Evolutionary conservation across 768 basidiomycete genomes (phyloP).

Genomic region (Filobasidium floriforme): DNA sequence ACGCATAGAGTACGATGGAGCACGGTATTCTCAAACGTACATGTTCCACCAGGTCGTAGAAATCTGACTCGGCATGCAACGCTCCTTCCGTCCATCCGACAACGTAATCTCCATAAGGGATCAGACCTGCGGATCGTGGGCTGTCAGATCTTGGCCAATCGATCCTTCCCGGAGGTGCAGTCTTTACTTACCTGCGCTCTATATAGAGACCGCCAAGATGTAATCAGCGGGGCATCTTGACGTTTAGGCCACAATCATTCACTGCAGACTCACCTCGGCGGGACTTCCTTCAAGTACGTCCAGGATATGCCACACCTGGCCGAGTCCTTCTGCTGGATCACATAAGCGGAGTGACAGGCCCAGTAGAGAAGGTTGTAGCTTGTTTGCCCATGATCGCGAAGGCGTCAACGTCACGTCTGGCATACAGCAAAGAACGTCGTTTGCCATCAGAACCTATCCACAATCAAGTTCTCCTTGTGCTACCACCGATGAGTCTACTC

Average conservation of each 20-base stretch:
- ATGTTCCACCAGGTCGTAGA: conserved; percentile 89
- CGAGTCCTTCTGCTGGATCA: conserved; percentile 74
- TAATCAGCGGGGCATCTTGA: not conserved
- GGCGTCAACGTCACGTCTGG: conserved; percentile 77
- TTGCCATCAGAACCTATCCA: not conserved
- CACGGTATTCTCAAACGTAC: conserved; percentile 48
- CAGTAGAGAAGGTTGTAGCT: conserved; percentile 65
- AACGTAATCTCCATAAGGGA: conserved; percentile 74
- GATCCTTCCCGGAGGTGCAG: not conserved
- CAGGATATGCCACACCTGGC: conserved; percentile 96
- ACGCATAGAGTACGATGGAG: not conserved
- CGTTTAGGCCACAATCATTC: not conserved
- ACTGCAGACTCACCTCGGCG: conserved; percentile 57
- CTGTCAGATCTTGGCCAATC: not conserved
- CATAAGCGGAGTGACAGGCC: conserved; percentile 92
- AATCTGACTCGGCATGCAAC: conserved; percentile 82
- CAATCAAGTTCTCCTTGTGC: not conserved
- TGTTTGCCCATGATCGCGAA: conserved; percentile 64
- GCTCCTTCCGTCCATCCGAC: conserved; percentile 93
- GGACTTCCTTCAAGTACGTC: conserved; percentile 94
- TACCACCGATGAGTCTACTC: conserved; percentile 28
- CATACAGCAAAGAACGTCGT: not conserved
- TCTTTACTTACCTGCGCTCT: conserved; percentile 15
- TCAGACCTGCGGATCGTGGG: conserved; percentile 55
- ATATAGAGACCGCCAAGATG: not conserved